Percentiles rank a stretch among this genome's conserved stretches.
phyloP scores from a whole-genome alignment of 495 filamentous ascomycete genomes.

The Penicillium silybi region DNA sequence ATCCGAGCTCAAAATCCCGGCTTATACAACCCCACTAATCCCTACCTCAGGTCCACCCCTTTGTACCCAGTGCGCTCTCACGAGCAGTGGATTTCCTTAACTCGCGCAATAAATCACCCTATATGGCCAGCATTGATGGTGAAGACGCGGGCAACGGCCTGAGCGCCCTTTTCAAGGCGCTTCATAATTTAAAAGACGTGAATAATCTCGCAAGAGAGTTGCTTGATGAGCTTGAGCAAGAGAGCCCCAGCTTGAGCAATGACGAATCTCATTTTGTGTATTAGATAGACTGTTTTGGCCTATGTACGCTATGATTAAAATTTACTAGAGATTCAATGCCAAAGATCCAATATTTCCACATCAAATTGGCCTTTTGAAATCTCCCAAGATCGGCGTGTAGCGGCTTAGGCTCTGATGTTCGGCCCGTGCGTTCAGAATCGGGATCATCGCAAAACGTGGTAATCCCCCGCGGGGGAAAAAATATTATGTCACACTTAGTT shows the following conservation, averaged over 20 bases:
- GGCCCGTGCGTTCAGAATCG: too few relatives aligned
- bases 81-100: background rate
- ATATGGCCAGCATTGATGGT: background rate
- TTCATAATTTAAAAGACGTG: background rate
- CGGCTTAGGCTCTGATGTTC: too few relatives aligned
- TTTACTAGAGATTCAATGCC: too few relatives aligned
- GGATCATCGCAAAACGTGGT: too few relatives aligned
- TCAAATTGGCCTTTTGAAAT: too few relatives aligned
- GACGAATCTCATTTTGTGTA: background rate
- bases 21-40: background rate
- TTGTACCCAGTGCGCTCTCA: background rate
- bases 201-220: background rate
- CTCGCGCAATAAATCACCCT: background rate
- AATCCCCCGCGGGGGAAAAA: too few relatives aligned
- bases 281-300: background rate
- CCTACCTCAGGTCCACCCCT: background rate
- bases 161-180: background rate
- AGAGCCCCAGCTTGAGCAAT: background rate
- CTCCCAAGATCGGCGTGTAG: too few relatives aligned
- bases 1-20: background rate
- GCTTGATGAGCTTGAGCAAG: background rate
- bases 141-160: background rate
- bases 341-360: too few relatives aligned
- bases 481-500: too few relatives aligned
- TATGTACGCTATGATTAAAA: background rate